A percentile compares a stretch with the other conserved stretches of the same genome.
phyloP scores from a whole-genome alignment of 176 grass and related monocot genomes.

The Lolium perenne region DNA sequence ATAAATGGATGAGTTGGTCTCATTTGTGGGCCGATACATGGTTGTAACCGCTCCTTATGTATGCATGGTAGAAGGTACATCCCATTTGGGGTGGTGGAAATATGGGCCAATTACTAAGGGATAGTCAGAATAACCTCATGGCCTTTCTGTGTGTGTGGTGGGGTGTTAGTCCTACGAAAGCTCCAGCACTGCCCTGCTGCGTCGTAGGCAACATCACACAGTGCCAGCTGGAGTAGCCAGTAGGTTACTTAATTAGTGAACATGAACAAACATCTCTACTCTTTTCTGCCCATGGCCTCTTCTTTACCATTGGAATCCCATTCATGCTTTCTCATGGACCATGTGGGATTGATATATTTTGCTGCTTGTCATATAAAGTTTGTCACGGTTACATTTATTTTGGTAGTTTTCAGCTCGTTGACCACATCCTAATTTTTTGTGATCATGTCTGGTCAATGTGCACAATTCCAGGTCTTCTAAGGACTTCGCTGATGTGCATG shows the following conservation, averaged over 20 bases:
- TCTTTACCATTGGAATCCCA: slow-evolving; percentile 32
- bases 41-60: background rate
- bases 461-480: slow-evolving; percentile 88
- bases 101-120: background rate
- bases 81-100: background rate
- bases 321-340: slow-evolving; percentile 23
- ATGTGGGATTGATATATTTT: slow-evolving; percentile 17
- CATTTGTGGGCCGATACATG: background rate
- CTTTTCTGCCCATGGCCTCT: slow-evolving; percentile 1
- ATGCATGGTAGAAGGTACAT: slow-evolving; percentile 16
- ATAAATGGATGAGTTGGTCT: background rate
- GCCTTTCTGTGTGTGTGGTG: background rate
- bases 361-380: slow-evolving; percentile 1
- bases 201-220: slow-evolving; percentile 4
- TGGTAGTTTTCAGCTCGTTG: slow-evolving; percentile 37
- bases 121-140: background rate
- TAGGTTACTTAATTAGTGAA: background rate
- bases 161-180: background rate
- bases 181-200: background rate
- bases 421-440: slow-evolving; percentile 55
- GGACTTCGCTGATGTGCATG: slow-evolving; percentile 92
- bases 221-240: background rate
- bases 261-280: slow-evolving; percentile 12
- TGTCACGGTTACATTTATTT: slow-evolving; percentile 25
- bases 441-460: slow-evolving; percentile 59